phyloP scores from a whole-genome alignment of 2,329 filamentous ascomycete genomes.

The Fusarium nurragi region DNA sequence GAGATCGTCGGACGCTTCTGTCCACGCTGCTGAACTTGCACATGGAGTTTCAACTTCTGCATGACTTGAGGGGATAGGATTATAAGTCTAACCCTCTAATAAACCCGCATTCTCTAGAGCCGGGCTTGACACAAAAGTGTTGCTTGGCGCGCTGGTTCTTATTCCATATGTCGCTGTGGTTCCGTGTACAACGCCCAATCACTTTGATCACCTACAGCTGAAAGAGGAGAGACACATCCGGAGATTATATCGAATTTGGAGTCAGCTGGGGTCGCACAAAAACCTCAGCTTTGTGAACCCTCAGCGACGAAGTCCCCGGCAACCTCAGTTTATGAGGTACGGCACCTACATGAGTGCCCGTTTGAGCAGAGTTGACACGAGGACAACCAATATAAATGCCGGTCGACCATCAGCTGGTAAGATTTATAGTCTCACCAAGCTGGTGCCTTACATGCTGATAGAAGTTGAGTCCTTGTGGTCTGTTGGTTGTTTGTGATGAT shows the following conservation, averaged over 20 bases:
- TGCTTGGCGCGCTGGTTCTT: not conserved
- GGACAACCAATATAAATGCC: constrained; percentile 25
- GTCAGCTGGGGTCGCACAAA: constrained; percentile 28
- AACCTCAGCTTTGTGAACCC: constrained; percentile 25
- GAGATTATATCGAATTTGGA: constrained; percentile 34
- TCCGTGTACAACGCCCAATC: constrained; percentile 8
- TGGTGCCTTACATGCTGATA: constrained; percentile 38
- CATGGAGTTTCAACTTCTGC: constrained; percentile 31
- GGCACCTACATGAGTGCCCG: constrained; percentile 13
- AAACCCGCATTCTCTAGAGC: too few species aligned
- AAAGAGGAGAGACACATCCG: constrained; percentile 16
- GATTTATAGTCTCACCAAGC: constrained; percentile 27
- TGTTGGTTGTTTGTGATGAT: constrained; percentile 11
- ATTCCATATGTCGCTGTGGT: constrained; percentile 5
- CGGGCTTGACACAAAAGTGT: not conserved
- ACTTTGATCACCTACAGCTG: not conserved
- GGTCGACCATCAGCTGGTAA: constrained; percentile 20
- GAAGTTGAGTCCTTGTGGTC: constrained; percentile 11
- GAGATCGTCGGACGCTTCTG: constrained; percentile 29
- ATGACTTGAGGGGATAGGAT: not conserved
- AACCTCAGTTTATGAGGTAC: constrained; percentile 15
- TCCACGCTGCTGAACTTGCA: constrained; percentile 32
- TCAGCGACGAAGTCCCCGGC: constrained; percentile 14
- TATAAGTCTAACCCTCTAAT: not conserved
- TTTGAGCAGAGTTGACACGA: constrained; percentile 20